Evolutionary conservation across 257 asterid species (phyloP).

Genomic region (Rhazya stricta): DNA sequence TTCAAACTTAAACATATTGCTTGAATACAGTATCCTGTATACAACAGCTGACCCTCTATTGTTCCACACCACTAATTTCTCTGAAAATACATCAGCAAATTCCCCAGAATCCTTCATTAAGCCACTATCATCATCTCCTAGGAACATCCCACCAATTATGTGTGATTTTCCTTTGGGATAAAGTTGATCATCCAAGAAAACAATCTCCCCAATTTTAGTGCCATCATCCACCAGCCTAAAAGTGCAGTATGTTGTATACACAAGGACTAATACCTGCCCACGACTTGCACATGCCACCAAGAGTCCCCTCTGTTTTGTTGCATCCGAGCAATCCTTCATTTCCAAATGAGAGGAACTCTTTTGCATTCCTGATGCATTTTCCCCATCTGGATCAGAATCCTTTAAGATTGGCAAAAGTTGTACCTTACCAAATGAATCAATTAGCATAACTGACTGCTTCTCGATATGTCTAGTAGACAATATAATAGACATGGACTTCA

Average conservation of each 20-base stretch:
- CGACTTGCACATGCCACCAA: slow-evolving; percentile 51
- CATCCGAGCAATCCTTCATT: slow-evolving; percentile 48
- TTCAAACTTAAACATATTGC: slow-evolving; percentile 44
- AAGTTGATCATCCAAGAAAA: slow-evolving; percentile 51
- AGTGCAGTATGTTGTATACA: slow-evolving; percentile 65
- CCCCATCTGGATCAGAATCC: slow-evolving; percentile 44
- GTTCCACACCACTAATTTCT: slow-evolving; percentile 70
- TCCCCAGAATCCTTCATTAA: slow-evolving; percentile 20
- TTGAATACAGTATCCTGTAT: slow-evolving; percentile 57
- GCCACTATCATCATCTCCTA: slow-evolving; percentile 35
- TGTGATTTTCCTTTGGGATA: slow-evolving; percentile 45
- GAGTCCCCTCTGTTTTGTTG: slow-evolving; percentile 37
- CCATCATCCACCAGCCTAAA: slow-evolving; percentile 60
- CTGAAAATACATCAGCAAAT: slow-evolving; percentile 36
- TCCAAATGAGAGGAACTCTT: slow-evolving; percentile 37
- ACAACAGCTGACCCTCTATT: slow-evolving; percentile 56
- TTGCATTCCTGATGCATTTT: slow-evolving; percentile 27
- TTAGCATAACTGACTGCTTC: slow-evolving; percentile 60
- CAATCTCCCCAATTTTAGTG: slow-evolving; percentile 53
- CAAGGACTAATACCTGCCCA: slow-evolving; percentile 57
- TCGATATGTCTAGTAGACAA: slow-evolving; percentile 44
- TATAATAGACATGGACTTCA: slow-evolving; percentile 63
- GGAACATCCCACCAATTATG: slow-evolving; percentile 61
- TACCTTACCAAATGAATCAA: slow-evolving; percentile 74
- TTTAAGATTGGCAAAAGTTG: slow-evolving; percentile 53